Percentiles rank a stretch among this genome's conserved stretches.
Conservation (phyloP, 73 alveolate species). For the Urostyla sp. region DNA sequence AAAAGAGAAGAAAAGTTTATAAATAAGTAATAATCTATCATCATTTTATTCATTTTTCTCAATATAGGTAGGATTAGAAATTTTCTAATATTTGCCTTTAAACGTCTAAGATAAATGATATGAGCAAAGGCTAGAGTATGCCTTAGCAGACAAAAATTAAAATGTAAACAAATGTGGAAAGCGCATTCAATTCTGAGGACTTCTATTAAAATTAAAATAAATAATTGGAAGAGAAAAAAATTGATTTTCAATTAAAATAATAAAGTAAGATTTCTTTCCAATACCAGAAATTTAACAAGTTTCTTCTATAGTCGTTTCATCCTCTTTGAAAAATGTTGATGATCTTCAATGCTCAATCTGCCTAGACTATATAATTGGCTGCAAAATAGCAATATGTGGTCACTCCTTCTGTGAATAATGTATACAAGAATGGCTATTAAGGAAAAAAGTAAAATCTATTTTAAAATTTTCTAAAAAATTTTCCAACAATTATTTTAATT, state of each 20-base stretch:
- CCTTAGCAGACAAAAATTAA: no score
- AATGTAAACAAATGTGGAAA: no score
- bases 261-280: background rate
- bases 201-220: background rate
- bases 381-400: conserved; percentile 68
- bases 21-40: no score
- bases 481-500: no score
- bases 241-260: background rate
- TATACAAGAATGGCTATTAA: conserved; percentile 63
- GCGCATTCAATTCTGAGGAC: no score
- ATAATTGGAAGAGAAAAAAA: background rate
- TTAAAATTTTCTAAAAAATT: conserved; percentile 15
- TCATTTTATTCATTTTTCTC: no score
- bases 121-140: no score
- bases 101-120: no score
- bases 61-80: no score
- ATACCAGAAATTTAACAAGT: background rate
- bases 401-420: conserved; percentile 84
- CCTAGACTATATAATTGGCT: conserved; percentile 57
- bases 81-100: no score
- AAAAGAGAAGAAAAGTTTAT: no score
- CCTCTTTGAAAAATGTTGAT: conserved; percentile 13
- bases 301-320: background rate
- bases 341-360: conserved; percentile 58
- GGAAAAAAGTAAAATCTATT: conserved; percentile 46